Evolutionary conservation across 805 yeast genomes (phyloP).

Genomic region (Sugiyamaella qingdaonensis): DNA sequence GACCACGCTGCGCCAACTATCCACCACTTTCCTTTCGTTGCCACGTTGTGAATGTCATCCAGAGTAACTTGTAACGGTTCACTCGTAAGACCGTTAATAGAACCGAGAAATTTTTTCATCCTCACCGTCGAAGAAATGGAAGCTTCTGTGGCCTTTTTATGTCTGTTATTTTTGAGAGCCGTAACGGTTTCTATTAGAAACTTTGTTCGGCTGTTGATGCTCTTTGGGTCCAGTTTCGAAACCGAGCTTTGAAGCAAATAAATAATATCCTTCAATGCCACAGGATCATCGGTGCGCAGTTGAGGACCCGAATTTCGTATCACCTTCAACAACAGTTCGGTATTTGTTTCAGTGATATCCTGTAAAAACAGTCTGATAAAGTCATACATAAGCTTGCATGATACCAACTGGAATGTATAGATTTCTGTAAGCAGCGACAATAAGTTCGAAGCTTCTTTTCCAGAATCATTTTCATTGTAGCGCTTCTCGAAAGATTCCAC

Average conservation of each 20-base stretch:
- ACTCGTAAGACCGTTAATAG: slow-evolving; percentile 40
- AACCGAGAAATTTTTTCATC: slow-evolving; percentile 60
- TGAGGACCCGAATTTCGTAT: slow-evolving; percentile 76
- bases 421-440: slow-evolving; percentile 71
- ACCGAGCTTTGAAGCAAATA: slow-evolving; percentile 49
- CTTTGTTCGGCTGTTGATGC: slow-evolving; percentile 59
- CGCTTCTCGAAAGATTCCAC: slow-evolving; percentile 61
- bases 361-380: slow-evolving; percentile 49
- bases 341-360: slow-evolving; percentile 61
- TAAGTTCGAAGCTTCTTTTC: slow-evolving; percentile 57
- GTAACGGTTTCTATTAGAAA: slow-evolving; percentile 82
- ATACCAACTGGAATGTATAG: slow-evolving; percentile 71
- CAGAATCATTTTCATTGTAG: slow-evolving; percentile 18
- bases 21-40: slow-evolving; percentile 97
- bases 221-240: slow-evolving; percentile 35
- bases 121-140: slow-evolving; percentile 51
- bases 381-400: slow-evolving; percentile 74
- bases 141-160: slow-evolving; percentile 54
- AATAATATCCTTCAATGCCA: slow-evolving; percentile 76
- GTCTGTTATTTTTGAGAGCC: slow-evolving; percentile 79
- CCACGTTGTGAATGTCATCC: slow-evolving; percentile 73
- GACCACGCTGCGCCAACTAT: slow-evolving; percentile 97
- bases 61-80: slow-evolving; percentile 85
- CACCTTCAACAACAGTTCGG: slow-evolving; percentile 71
- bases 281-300: slow-evolving; percentile 86